phyloP scores from a whole-genome alignment of 1,284 basidiomycete genomes.

The Rhodotorula mucilaginosa region DNA sequence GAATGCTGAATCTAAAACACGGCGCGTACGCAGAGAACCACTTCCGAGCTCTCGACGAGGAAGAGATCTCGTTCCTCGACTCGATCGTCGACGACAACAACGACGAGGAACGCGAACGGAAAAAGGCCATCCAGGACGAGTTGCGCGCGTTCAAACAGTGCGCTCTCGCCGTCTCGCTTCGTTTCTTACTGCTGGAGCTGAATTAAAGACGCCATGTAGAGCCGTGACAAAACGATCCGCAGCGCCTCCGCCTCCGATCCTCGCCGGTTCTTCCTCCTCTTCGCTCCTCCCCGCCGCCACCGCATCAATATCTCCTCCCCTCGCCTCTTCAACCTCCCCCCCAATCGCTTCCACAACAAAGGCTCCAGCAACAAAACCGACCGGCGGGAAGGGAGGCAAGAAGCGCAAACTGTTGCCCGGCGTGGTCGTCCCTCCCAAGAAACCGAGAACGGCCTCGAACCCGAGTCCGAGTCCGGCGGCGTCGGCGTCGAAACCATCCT shows the following conservation, averaged over 20 bases:
- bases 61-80: conserved; percentile 82
- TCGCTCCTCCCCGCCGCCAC: neutral
- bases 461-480: too few relatives aligned
- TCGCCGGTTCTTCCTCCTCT: neutral
- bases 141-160: conserved; percentile 74
- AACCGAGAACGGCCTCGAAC: neutral
- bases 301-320: conserved; percentile 10
- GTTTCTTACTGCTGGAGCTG: too few relatives aligned
- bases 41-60: conserved; percentile 83
- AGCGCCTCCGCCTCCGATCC: conserved; percentile 2
- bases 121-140: conserved; percentile 75
- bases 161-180: conserved; percentile 39
- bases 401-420: conserved; percentile 2
- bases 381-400: neutral
- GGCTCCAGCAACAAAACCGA: neutral
- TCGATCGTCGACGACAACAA: conserved; percentile 72
- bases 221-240: conserved; percentile 18
- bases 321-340: conserved; percentile 3
- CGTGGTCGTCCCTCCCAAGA: neutral
- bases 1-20: neutral
- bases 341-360: neutral
- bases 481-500: too few relatives aligned
- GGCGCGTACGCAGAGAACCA: conserved; percentile 65
- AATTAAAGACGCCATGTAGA: too few relatives aligned
- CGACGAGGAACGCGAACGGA: conserved; percentile 68